Evolutionary conservation across 352 stramenopile species (phyloP), one percentile per base, ranked within the genome.

Genomic region (Phytophthora meadii): DNA sequence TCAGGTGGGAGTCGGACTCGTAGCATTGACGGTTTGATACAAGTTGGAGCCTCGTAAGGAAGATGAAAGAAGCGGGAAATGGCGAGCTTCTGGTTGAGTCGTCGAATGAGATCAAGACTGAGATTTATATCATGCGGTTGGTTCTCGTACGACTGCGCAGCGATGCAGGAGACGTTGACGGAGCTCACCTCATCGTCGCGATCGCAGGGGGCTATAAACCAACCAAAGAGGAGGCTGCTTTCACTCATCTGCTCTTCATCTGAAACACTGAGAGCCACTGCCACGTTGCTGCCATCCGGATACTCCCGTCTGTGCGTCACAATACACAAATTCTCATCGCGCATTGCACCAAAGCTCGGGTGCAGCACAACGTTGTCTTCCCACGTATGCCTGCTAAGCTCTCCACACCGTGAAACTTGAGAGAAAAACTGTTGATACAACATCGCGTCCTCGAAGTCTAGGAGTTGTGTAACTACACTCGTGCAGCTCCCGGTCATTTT

Each of bases 261-360:
- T 14, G 45, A 46, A 10, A 49, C 61, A 25, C 59, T 75, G 32
- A 81, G 48, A 22, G 78, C 76, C 36, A 89, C 72, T 25, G 85
- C 68, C 17, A 89, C 76, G 15, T 79, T 77, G 52, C 79, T 86
- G 11, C 82, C 79, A 45, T 87, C 79, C 0, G 79, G 77, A 37
- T 90, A 89, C 53, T 90, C 71, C n/a, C 79, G 70, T 56, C 62
- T 70, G 40, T 90, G 77, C 14, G 70, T 88, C 52, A 90, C 46
- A 12, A 87, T 59, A 28, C 67, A 61, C 27, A 75, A 11, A 2
- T 42, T 57, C 15, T 76, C 57, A 25, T 25, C 19, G 2, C 42
- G 30, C 0, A 45, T 57, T 22, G 37, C 14, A 4, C 66, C 37
- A 5, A 78, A 66, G 30, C 49, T 68, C 9, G 74, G 59, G 7